Conservation (phyloP, 2,329 filamentous ascomycete species). For the Leptoxyphium fumago region DNA sequence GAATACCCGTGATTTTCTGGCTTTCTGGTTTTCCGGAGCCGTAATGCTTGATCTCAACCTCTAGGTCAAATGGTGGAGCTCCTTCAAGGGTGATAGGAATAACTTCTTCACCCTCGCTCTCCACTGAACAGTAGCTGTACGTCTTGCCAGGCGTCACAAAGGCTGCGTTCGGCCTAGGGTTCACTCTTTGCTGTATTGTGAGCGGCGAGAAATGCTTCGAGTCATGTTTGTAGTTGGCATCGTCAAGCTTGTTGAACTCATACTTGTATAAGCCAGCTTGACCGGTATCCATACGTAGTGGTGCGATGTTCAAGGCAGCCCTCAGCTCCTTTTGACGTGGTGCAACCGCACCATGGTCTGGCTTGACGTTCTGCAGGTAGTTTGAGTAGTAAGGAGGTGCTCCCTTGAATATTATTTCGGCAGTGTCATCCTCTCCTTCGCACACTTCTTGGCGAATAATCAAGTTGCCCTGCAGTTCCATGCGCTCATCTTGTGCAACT, state of each 20-base stretch:
- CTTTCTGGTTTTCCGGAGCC: conserved; percentile 65
- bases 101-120: conserved; percentile 60
- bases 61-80: conserved; percentile 72
- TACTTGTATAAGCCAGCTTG: conserved; percentile 77
- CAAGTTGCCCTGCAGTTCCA: conserved; percentile 36
- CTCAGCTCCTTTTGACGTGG: conserved; percentile 56
- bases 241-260: conserved; percentile 66
- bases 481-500: conserved; percentile 46
- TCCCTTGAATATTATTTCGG: conserved; percentile 67
- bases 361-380: conserved; percentile 65
- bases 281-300: conserved; percentile 72
- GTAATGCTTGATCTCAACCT: conserved; percentile 87
- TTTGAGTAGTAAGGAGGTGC: conserved; percentile 68
- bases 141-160: conserved; percentile 81
- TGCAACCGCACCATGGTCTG: conserved; percentile 49
- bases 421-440: conserved; percentile 81
- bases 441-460: conserved; percentile 73
- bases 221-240: conserved; percentile 72
- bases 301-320: conserved; percentile 58
- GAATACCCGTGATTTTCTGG: conserved; percentile 67
- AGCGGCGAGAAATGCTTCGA: conserved; percentile 50
- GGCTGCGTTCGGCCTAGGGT: conserved; percentile 64
- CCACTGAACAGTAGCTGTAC: conserved; percentile 87
- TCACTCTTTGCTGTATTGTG: conserved; percentile 65
- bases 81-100: conserved; percentile 80